phyloP scores from a whole-genome alignment of 1,284 basidiomycete species.

The Sporisorium reilianum region DNA sequence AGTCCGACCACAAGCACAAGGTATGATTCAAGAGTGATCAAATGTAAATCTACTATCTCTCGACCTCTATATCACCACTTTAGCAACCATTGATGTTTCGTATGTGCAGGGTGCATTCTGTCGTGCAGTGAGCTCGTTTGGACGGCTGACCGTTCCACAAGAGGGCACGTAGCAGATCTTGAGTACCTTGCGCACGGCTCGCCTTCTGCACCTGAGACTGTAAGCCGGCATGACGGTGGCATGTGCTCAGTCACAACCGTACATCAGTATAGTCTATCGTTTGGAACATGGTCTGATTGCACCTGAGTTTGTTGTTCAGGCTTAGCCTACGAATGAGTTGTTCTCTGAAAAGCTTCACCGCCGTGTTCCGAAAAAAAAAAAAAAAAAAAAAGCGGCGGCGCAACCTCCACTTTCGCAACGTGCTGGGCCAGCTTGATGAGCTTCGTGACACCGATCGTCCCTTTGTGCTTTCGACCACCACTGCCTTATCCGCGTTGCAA shows the following conservation, averaged over 20 bases:
- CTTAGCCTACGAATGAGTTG: not conserved
- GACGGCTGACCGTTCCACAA: not conserved
- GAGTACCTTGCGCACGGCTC: not conserved
- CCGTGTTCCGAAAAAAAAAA: constrained; percentile 14
- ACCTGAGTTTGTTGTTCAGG: not conserved
- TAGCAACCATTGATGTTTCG: not conserved
- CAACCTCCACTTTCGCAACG: constrained; percentile 25
- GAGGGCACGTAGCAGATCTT: not conserved
- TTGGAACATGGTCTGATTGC: not conserved
- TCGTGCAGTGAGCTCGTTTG: not conserved
- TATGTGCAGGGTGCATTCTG: not conserved
- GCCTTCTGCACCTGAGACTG: not conserved
- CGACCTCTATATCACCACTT: not conserved
- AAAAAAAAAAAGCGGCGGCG: not conserved
- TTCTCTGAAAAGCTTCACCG: not conserved
- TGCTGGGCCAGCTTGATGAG: constrained; percentile 5
- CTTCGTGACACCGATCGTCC: constrained; percentile 1
- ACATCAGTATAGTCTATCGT: no score
- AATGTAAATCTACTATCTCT: not conserved
- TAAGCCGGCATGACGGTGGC: not conserved
- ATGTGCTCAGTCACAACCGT: no score
- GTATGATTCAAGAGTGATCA: constrained; percentile 12
- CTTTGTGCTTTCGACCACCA: constrained; percentile 1
- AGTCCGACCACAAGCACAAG: constrained; percentile 44
- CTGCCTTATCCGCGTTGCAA: not conserved